Evolutionary conservation across 352 stramenopile species (phyloP), one percentile per base, ranked within the genome.

Genomic region (Hyaloperonospora arabidopsidis): DNA sequence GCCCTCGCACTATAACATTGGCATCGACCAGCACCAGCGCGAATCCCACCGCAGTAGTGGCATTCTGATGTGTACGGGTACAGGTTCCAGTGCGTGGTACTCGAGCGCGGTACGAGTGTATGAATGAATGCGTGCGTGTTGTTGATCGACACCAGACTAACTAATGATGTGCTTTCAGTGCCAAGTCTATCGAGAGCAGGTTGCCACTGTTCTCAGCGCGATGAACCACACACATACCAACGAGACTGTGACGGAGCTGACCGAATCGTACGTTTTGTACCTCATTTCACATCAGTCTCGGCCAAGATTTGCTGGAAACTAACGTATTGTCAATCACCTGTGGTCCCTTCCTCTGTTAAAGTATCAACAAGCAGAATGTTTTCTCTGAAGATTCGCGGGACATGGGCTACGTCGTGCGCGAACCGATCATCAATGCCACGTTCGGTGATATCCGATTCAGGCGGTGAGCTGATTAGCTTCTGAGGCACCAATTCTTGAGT

Each of bases 211-310:
- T 38, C 68, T 94, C 23, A 72, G 78, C 45, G 76, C 76, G 6
- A 92, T 92, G 81, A 72, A 89, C 44, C 84, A 94, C 58, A 94
- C 76, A 46, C 83, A 94, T 60, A 92, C 83, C 36, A 92, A 92
- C 41, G 84, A 94, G 56, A 90, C 78, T 0, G 84, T 94, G 39
- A 94, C 84, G 1, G 84, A 94, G 54, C 59, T 94, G 48, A 94
- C 84, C 8, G 84, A 94, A 64, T 69, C 72, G 83, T 93, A 80
- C 40, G 73, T 54, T 52, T 32, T 51, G 11, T 72, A 36, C 35
- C n/a, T 12, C 0, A 39, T 46, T 15, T n/a, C 2, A 0, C 21
- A 6, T 14, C 29, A 47, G 10, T 46, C 2, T 34, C 14, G 4
- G 12, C n/a, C n/a, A 5, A 41, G 35, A 41, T 5, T 3, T 41